A percentile compares a stretch with the other conserved stretches of the same genome.
Conservation (phyloP, 2,329 filamentous ascomycete genomes). For the Trichophyton rubrum region DNA sequence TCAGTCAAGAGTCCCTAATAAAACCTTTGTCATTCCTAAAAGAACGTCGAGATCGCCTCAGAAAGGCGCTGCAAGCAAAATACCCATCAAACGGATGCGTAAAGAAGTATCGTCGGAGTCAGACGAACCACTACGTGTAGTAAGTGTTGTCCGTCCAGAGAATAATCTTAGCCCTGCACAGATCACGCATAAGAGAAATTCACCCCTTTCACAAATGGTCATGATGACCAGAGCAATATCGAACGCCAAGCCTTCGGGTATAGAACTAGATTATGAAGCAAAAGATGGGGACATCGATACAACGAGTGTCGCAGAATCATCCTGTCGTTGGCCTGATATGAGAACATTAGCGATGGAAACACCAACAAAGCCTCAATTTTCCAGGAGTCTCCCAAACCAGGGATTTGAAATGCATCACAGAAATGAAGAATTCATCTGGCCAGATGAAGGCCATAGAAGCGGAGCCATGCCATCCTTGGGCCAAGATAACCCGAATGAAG, state of each 20-base stretch:
- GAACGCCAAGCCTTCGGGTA: background rate
- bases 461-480: background rate
- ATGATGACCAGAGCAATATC: background rate
- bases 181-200: background rate
- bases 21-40: background rate
- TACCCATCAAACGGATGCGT: background rate
- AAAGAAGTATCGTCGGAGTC: background rate
- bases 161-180: background rate
- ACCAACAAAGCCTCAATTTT: background rate
- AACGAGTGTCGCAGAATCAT: background rate
- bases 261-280: background rate
- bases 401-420: background rate
- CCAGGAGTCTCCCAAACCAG: background rate
- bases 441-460: background rate
- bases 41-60: background rate
- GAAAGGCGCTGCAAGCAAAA: background rate
- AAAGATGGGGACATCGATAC: background rate
- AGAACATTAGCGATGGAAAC: background rate
- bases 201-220: background rate
- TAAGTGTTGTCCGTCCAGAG: background rate
- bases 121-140: background rate
- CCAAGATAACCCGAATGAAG: background rate
- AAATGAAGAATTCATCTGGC: background rate
- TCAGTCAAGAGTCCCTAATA: background rate
- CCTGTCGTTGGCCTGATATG: background rate